These are phyloP conservation scores for Solanum sejunctum DNA, from an alignment of 257 asterid genomes.

Conservation along the genomic window DNA sequence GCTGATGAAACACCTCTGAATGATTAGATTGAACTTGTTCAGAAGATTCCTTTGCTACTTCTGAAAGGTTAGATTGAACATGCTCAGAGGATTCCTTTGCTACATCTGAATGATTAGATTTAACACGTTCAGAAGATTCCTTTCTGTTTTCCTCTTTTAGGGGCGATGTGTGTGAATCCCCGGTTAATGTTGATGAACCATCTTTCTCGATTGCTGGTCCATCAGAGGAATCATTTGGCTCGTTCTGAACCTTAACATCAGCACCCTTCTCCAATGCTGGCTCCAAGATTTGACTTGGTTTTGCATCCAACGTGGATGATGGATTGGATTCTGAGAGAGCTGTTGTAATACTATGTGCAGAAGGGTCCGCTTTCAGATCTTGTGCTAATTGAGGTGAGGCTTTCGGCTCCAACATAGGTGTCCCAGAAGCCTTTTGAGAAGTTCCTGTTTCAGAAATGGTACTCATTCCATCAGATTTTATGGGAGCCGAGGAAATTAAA, in stretches of 20 bases:
- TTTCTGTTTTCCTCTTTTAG: conserved; percentile 9
- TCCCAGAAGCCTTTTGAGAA: conserved; percentile 5
- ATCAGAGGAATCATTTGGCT: conserved; percentile 12
- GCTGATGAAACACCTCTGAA: conserved; percentile 10
- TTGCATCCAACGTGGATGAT: conserved; percentile 13
- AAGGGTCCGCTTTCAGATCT: conserved; percentile 8
- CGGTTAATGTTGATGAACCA: conserved; percentile 4
- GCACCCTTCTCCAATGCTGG: background rate
- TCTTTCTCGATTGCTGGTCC: conserved; percentile 20
- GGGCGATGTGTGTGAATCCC: conserved; percentile 3
- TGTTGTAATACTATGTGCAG: conserved; percentile 2
- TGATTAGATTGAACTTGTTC: conserved; percentile 1
- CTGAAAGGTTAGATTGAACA: conserved; percentile 1
- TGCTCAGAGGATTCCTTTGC: background rate
- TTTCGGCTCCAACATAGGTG: conserved; percentile 10
- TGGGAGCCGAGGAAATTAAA: conserved; percentile 10
- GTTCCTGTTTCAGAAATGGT: conserved; percentile 4
- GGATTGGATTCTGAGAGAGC: conserved; percentile 1
- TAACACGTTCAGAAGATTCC: background rate
- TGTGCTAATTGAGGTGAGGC: conserved; percentile 7
- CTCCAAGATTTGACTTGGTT: conserved; percentile 1
- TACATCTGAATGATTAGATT: background rate
- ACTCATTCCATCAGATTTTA: conserved; percentile 1
- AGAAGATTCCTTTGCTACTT: background rate
- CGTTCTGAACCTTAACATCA: background rate